These are phyloP conservation scores for Claviceps sp. DNA, from an alignment of 2,329 filamentous ascomycete genomes.

Conservation along the genomic window DNA sequence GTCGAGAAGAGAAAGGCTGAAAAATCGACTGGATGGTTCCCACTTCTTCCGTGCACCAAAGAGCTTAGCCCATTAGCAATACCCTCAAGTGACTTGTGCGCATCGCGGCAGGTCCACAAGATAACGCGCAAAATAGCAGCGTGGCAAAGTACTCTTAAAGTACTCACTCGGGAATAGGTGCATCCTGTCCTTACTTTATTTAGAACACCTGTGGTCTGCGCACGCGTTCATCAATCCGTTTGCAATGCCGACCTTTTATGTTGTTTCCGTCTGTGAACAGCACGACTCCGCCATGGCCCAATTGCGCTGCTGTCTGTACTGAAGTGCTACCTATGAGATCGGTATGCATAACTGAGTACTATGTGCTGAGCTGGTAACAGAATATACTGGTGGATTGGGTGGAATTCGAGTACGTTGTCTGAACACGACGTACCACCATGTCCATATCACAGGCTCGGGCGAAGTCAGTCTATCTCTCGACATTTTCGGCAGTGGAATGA, in stretches of 20 bases:
- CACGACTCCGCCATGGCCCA: neutral
- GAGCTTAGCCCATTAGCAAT: neutral
- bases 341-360: too few species aligned
- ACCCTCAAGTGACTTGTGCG: neutral
- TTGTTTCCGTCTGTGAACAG: neutral
- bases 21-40: neutral
- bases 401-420: neutral
- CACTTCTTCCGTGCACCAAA: neutral
- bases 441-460: neutral
- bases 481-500: neutral
- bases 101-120: neutral
- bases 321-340: too few species aligned
- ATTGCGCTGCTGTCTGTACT: neutral
- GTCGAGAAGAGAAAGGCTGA: neutral
- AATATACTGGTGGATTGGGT: neutral
- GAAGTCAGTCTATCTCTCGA: neutral
- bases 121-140: neutral
- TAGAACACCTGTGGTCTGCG: neutral
- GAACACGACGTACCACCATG: neutral
- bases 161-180: neutral
- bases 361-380: too few species aligned
- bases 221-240: neutral
- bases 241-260: neutral
- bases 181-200: neutral
- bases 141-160: neutral